phyloP scores from a whole-genome alignment of 2,329 filamentous ascomycete species.

The Epichloe sp. region DNA sequence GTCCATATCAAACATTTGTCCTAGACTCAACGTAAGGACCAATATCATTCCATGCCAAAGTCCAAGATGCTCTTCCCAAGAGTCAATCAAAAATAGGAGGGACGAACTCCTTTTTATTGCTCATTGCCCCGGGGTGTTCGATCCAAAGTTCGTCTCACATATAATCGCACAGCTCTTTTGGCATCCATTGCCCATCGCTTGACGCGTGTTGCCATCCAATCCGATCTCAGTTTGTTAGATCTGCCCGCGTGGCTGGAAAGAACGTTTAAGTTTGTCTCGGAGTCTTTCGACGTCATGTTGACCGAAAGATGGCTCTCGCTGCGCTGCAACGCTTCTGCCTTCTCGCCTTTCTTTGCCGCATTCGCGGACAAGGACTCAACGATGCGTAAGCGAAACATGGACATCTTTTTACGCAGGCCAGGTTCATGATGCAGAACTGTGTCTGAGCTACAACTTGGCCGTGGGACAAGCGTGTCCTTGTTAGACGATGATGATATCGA shows the following conservation, averaged over 20 bases:
- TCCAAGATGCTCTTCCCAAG: constrained; percentile 3
- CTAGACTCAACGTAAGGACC: neutral
- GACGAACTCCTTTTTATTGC: neutral
- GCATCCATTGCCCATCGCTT: constrained; percentile 22
- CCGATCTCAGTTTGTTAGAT: constrained; percentile 6
- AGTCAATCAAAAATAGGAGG: neutral
- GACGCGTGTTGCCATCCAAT: constrained; percentile 15
- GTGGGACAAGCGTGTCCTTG: constrained; percentile 6
- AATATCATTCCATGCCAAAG: neutral
- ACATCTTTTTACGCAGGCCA: constrained; percentile 17
- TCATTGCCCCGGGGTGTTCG: constrained; percentile 13
- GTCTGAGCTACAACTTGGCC: constrained; percentile 5
- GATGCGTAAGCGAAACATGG: constrained; percentile 16
- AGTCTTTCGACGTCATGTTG: constrained; percentile 1
- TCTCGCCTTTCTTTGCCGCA: constrained; percentile 6
- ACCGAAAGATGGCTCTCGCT: constrained; percentile 3
- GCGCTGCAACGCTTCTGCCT: constrained; percentile 3
- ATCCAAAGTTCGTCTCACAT: constrained; percentile 19
- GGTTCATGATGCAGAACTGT: constrained; percentile 2
- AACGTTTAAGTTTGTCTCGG: constrained; percentile 1
- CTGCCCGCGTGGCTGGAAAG: neutral
- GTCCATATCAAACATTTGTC: neutral
- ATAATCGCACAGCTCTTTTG: constrained; percentile 19
- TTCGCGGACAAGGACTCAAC: constrained; percentile 6
- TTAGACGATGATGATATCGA: constrained; percentile 6